phyloP scores from a whole-genome alignment of 305 asterid species.

The Fraxinus nigra region DNA sequence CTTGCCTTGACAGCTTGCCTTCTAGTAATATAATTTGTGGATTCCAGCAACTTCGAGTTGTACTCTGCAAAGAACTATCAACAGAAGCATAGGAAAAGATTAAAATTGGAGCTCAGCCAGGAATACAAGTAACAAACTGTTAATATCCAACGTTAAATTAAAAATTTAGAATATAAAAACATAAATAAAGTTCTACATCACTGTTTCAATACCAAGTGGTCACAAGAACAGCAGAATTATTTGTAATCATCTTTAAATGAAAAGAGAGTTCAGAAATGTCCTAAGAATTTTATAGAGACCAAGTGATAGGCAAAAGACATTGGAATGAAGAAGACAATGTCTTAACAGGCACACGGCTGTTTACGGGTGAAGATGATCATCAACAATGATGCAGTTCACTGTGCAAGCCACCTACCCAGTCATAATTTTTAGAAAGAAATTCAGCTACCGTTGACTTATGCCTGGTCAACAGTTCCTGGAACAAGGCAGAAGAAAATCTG shows the following conservation, averaged over 20 bases:
- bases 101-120: background rate
- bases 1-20: constrained; percentile 38
- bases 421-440: constrained; percentile 87
- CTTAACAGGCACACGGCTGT: background rate
- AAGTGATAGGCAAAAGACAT: background rate
- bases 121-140: background rate
- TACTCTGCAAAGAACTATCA: constrained; percentile 34
- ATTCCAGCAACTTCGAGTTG: constrained; percentile 34
- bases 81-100: constrained; percentile 4
- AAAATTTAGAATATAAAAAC: background rate
- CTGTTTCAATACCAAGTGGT: background rate
- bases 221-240: background rate
- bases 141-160: background rate
- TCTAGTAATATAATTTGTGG: constrained; percentile 36
- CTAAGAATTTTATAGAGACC: background rate
- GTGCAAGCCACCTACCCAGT: constrained; percentile 62
- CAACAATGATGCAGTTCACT: background rate
- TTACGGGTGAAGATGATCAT: background rate
- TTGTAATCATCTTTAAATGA: background rate
- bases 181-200: background rate
- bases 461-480: constrained; percentile 94
- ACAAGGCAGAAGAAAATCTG: constrained; percentile 22
- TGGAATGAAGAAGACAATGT: background rate
- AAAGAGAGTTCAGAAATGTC: background rate
- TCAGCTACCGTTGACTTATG: constrained; percentile 98